Percentiles rank a stretch among this genome's conserved stretches.
These are phyloP conservation scores for Chrysoporthe austroafricana DNA, from an alignment of 2,329 filamentous ascomycete species.

Conservation along the genomic window DNA sequence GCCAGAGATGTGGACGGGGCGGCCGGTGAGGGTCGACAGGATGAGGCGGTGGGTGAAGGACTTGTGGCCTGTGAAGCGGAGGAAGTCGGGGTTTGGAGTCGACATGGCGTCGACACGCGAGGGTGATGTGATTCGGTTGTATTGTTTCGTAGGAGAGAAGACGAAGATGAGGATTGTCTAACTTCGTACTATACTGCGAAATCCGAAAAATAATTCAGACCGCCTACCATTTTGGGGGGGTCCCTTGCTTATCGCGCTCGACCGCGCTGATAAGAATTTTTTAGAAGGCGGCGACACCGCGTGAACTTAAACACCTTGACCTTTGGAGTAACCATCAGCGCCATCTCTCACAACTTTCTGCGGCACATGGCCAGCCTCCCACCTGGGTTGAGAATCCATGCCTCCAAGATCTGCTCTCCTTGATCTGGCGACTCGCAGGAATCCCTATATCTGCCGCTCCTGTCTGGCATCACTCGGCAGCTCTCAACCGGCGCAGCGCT, in stretches of 20 bases:
- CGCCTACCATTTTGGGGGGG: slow-evolving; percentile 31
- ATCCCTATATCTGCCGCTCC: slow-evolving; percentile 26
- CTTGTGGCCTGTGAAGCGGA: slow-evolving; percentile 84
- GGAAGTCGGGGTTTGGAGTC: slow-evolving; percentile 53
- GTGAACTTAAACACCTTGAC: neutral
- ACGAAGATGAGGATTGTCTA: neutral
- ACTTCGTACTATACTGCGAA: slow-evolving; percentile 5
- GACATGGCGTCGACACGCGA: slow-evolving; percentile 42
- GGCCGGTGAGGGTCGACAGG: slow-evolving; percentile 87
- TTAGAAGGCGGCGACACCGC: neutral
- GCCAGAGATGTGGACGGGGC: slow-evolving; percentile 87
- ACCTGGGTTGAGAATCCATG: slow-evolving; percentile 34
- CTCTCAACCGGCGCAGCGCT: slow-evolving; percentile 12
- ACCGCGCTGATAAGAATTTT: slow-evolving; percentile 32
- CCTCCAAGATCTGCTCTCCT: slow-evolving; percentile 26
- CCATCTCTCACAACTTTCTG: neutral
- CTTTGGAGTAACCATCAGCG: neutral
- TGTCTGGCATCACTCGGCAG: slow-evolving; percentile 18
- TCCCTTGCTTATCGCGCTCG: slow-evolving; percentile 15
- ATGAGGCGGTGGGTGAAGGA: slow-evolving; percentile 83
- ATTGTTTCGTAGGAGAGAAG: neutral
- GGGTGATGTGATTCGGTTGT: slow-evolving; percentile 10
- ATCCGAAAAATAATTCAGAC: slow-evolving; percentile 35
- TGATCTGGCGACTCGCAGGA: slow-evolving; percentile 26
- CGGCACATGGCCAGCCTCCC: slow-evolving; percentile 30